A percentile compares a stretch with the other conserved stretches of the same genome.
Evolutionary conservation across 2,329 filamentous ascomycete genomes (phyloP).

Genomic region (Botrytis fragariae): DNA sequence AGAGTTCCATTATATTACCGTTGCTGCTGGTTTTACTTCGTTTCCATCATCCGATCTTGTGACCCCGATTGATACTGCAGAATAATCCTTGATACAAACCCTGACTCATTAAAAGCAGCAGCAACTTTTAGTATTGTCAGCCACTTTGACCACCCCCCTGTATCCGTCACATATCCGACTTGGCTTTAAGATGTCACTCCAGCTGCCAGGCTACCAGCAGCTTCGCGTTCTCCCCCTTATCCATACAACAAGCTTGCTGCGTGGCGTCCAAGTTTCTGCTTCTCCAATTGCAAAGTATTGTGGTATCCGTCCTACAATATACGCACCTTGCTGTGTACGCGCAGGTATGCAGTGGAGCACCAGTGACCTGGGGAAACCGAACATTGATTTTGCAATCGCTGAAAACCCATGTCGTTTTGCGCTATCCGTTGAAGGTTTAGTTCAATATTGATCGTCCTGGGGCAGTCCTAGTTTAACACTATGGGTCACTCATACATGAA

Average conservation of each 20-base stretch:
- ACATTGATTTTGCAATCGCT: neutral
- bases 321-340: neutral
- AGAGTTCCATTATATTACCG: neutral
- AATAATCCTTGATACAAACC: neutral
- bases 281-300: too few species aligned
- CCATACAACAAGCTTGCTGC: neutral
- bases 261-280: neutral
- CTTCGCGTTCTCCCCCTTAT: neutral
- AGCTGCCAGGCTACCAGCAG: neutral
- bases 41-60: neutral
- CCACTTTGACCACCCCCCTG: neutral
- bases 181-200: neutral
- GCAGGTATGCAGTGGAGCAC: neutral
- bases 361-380: neutral
- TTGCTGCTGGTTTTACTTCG: neutral
- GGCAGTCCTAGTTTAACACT: neutral
- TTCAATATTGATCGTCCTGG: neutral
- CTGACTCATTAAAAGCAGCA: neutral
- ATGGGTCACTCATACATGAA: neutral
- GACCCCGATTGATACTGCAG: neutral
- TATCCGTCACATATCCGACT: slow-evolving; percentile 6
- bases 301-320: neutral
- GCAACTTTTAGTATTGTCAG: neutral
- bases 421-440: neutral
- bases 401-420: neutral